A percentile compares a stretch with the other conserved stretches of the same genome.
phyloP scores from a whole-genome alignment of 352 stramenopile genomes.

The Aphanomyces cochlioides region DNA sequence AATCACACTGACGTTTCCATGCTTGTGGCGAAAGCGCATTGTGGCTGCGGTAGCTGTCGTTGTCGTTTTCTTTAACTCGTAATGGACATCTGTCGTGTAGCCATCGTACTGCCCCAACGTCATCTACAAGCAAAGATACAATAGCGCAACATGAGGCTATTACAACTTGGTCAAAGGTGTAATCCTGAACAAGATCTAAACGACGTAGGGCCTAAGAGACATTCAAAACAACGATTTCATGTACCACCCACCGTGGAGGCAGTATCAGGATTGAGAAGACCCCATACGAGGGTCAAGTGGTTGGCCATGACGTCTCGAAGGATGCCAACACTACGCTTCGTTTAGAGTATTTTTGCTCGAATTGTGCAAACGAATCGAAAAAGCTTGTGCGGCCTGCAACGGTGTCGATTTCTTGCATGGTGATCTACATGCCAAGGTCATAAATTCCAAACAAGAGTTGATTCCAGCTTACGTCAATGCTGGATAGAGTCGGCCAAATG shows the following conservation, averaged over 20 bases:
- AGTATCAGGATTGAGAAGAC: constrained; percentile 34
- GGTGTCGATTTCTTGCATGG: constrained; percentile 68
- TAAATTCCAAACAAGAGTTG: constrained; percentile 32
- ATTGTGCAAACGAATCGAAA: constrained; percentile 50
- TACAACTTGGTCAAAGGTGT: neutral
- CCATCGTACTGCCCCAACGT: constrained; percentile 14
- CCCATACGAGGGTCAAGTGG: constrained; percentile 66
- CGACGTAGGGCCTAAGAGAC: neutral
- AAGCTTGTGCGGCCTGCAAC: constrained; percentile 56
- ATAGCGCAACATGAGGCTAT: neutral
- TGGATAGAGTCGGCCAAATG: constrained; percentile 39
- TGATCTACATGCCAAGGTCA: constrained; percentile 39
- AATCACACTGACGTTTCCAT: neutral
- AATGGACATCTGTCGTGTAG: neutral
- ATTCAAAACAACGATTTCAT: neutral
- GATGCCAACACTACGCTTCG: constrained; percentile 42
- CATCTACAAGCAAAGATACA: neutral
- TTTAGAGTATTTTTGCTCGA: neutral
- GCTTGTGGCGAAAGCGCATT: neutral
- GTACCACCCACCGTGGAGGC: too few species aligned
- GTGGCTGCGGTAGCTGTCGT: constrained; percentile 24
- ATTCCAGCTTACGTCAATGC: constrained; percentile 27
- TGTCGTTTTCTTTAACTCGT: neutral
- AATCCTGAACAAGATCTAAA: neutral
- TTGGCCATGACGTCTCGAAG: constrained; percentile 82